Conservation (phyloP, 2,329 filamentous ascomycete genomes). For the Davidsoniella neocaledoniae region DNA sequence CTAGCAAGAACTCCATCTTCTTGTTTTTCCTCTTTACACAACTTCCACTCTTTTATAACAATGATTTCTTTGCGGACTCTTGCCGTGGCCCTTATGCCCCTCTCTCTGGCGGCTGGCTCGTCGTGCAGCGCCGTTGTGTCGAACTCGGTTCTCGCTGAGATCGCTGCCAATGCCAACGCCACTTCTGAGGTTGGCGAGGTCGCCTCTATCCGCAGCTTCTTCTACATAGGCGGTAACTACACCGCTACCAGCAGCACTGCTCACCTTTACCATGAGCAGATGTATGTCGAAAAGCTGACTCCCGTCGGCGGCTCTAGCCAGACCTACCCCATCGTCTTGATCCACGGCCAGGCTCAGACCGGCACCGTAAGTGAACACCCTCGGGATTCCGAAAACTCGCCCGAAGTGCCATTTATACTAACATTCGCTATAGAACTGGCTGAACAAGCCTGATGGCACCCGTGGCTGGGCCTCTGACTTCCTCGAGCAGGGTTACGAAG, state of each 20-base stretch:
- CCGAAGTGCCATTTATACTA: neutral
- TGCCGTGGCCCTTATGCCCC: neutral
- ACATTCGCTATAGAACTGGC: constrained; percentile 23
- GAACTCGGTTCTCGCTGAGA: neutral
- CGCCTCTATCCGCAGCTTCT: constrained; percentile 17
- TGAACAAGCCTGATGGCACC: constrained; percentile 29
- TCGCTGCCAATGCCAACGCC: constrained; percentile 1
- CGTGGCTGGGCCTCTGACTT: constrained; percentile 33
- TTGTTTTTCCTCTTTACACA: neutral
- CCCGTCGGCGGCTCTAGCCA: constrained; percentile 18
- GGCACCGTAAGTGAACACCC: constrained; percentile 20
- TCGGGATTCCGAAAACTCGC: constrained; percentile 6
- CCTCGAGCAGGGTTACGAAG: constrained; percentile 26
- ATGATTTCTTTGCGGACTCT: constrained; percentile 8
- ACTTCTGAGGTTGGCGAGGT: constrained; percentile 13
- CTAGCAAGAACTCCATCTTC: neutral
- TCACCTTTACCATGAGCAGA: constrained; percentile 21
- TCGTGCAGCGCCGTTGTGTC: constrained; percentile 6
- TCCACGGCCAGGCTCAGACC: constrained; percentile 26
- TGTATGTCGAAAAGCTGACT: constrained; percentile 34
- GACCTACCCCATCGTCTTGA: constrained; percentile 23
- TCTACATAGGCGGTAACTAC: constrained; percentile 24
- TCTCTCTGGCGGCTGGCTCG: constrained; percentile 5
- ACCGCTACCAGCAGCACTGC: constrained; percentile 17
- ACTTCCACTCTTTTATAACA: neutral